Evolutionary conservation across 306 rosid genomes (phyloP).

Genomic region (Hippophae rhamnoides): DNA sequence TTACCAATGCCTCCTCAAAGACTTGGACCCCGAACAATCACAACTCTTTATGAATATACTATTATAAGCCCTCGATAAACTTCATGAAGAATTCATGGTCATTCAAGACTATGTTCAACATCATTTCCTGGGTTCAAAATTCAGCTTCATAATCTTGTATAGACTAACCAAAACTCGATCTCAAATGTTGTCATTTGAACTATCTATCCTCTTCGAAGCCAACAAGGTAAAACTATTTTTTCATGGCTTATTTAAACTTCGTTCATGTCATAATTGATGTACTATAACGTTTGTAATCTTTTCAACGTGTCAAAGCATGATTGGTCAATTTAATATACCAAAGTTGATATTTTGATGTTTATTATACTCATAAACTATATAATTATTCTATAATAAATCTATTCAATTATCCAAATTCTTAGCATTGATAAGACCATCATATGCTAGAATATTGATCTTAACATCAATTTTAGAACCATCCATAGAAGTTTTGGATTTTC

Average conservation of each 20-base stretch:
- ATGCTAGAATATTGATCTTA: neutral
- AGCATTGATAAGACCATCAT: neutral
- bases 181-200: too few relatives aligned
- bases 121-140: too few relatives aligned
- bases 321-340: neutral
- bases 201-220: too few relatives aligned
- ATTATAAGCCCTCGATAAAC: too few relatives aligned
- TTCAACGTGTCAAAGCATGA: constrained; percentile 2
- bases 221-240: too few relatives aligned
- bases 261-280: neutral
- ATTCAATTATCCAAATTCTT: constrained; percentile 6
- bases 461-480: neutral
- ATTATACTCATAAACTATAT: neutral
- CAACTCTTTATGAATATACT: too few relatives aligned
- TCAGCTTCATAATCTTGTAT: too few relatives aligned
- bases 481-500: neutral
- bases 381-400: neutral
- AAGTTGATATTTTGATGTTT: neutral
- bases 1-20: neutral
- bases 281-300: neutral
- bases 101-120: too few relatives aligned
- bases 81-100: too few relatives aligned
- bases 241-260: too few relatives aligned
- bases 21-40: too few relatives aligned
- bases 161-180: too few relatives aligned